Base-by-base conservation (phyloP, 371 early-diverging fungal species). In the Syncephalis plumigaleata region DNA sequence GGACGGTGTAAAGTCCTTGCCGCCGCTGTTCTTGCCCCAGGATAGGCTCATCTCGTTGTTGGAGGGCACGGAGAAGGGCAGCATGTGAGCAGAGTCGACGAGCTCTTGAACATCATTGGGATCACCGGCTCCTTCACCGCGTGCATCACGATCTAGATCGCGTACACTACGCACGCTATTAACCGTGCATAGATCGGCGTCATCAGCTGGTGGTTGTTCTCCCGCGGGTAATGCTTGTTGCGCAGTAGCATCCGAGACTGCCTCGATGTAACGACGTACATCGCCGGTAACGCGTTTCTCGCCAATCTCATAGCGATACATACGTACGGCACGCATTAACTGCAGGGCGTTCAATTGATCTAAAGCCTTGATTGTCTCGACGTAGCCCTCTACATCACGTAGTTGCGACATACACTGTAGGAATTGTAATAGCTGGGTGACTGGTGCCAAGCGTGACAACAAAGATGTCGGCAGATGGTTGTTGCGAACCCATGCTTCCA, bases 301-400 rank as follows among this genome's bases (percentile, higher is more conserved):
- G 16, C 73, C 73, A 4, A 85, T 77, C 52, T 93, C 94, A 55
- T 87, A 93, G 8, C 81, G 72, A 57, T 93, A 93, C 36, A 67
- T 64, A 8, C 72, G 66, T 15, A 86, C 73, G 1, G 73, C 70
- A 8, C 78, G 67, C 46, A 75, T 71, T 27, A 85, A 61, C 50
- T 89, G 90, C 42, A 76, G 55, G 1, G 76, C 66, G 48, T 82
- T 87, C 9, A 87, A 58, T 4, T 66, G 42, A 39, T 76, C 71
- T 47, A 84, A 67, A 31, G 68, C 64, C 42, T 75, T 67, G 17
- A 75, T 70, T 4, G 81, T 80, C 51, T 79, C 79, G 21, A 84
- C 64, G 63, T 80, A 86, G 27, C 69, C 73, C 18, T 60, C 61
- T 20, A 89, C 63, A 43, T 81, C 76, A 0, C 64, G 59, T 8